Conservation (phyloP, 805 yeast genomes). For the Candida suzukii region DNA sequence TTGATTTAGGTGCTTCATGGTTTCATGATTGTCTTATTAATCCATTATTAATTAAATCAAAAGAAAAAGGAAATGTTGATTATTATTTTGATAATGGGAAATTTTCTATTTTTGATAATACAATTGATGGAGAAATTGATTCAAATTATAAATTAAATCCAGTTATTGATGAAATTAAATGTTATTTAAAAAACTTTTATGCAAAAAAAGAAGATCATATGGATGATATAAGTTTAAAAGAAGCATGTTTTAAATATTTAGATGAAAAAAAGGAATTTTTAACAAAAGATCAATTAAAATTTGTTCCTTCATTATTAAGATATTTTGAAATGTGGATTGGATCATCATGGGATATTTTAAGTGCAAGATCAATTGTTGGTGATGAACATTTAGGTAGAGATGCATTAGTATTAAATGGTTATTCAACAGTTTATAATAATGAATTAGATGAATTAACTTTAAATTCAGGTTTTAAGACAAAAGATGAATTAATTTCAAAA, state of each 20-base stretch:
- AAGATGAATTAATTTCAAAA: neutral
- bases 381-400: slow-evolving; percentile 67
- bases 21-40: slow-evolving; percentile 76
- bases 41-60: slow-evolving; percentile 46
- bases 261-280: slow-evolving; percentile 36
- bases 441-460: slow-evolving; percentile 22
- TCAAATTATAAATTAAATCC: slow-evolving; percentile 44
- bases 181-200: slow-evolving; percentile 14
- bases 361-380: slow-evolving; percentile 48
- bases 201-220: slow-evolving; percentile 18
- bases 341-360: slow-evolving; percentile 52
- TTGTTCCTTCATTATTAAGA: slow-evolving; percentile 46
- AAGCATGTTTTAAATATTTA: slow-evolving; percentile 42
- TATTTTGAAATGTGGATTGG: slow-evolving; percentile 74
- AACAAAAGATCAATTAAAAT: slow-evolving; percentile 40
- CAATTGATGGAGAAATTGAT: slow-evolving; percentile 25
- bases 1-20: slow-evolving; percentile 89
- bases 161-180: slow-evolving; percentile 22
- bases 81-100: slow-evolving; percentile 27
- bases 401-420: slow-evolving; percentile 57
- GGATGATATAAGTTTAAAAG: slow-evolving; percentile 49
- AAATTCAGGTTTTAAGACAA: slow-evolving; percentile 4
- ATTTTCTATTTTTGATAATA: slow-evolving; percentile 10
- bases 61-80: slow-evolving; percentile 18
- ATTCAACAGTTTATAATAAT: slow-evolving; percentile 28